These are phyloP conservation scores for Sphaerobolus stellatus DNA, from an alignment of 1,284 basidiomycete species.

Conservation along the genomic window DNA sequence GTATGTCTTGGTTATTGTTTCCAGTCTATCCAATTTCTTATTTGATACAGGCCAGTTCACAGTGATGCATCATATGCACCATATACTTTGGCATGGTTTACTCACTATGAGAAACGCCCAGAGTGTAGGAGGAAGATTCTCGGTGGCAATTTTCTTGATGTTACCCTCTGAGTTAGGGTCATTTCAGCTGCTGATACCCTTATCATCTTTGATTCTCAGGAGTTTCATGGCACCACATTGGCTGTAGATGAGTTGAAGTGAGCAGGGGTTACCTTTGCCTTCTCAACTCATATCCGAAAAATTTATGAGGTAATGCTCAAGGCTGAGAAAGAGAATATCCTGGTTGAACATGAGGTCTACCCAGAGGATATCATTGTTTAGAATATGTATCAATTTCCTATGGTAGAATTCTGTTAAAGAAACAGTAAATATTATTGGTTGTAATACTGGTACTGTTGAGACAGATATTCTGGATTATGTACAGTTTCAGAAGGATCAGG, in stretches of 20 bases:
- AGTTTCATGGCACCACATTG: background rate
- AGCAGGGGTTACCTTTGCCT: background rate
- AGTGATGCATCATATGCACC: background rate
- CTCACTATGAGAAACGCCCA: background rate
- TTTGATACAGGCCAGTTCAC: background rate
- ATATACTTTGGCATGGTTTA: background rate
- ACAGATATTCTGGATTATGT: no score
- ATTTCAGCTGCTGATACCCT: background rate
- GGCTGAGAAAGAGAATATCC: no score
- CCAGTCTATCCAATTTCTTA: background rate
- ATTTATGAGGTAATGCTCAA: no score
- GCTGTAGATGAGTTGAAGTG: background rate
- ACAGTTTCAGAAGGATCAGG: no score
- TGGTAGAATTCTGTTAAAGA: no score
- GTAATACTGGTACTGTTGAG: no score
- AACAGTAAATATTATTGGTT: no score
- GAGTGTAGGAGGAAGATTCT: background rate
- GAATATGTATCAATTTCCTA: no score
- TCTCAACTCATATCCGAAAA: background rate
- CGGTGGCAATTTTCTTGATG: background rate
- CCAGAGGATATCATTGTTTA: no score
- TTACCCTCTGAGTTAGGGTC: background rate
- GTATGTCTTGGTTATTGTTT: no score
- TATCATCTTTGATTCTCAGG: background rate
- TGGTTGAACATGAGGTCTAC: no score